A percentile compares a stretch with the other conserved stretches of the same genome.
Conservation (phyloP, 2,329 filamentous ascomycete species). For the Pseudogymnoascus sp. region DNA sequence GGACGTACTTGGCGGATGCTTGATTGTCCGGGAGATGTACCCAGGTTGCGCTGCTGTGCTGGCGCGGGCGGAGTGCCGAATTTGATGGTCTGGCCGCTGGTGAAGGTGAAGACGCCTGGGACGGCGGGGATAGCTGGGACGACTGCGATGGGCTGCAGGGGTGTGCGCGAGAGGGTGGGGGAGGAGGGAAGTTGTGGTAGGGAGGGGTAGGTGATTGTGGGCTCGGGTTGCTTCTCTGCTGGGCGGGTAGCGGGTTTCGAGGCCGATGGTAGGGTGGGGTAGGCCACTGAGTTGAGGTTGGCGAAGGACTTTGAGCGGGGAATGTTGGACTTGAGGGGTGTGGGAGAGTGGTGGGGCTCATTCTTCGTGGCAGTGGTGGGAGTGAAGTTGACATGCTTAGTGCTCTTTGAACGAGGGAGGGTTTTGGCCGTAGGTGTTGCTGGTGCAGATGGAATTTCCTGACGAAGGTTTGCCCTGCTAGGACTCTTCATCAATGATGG, state of each 20-base stretch:
- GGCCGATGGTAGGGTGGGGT: slow-evolving; percentile 29
- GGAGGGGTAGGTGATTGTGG: slow-evolving; percentile 25
- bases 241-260: slow-evolving; percentile 21
- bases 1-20: slow-evolving; percentile 54
- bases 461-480: slow-evolving; percentile 48
- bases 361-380: slow-evolving; percentile 48
- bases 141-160: slow-evolving; percentile 25
- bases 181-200: slow-evolving; percentile 19
- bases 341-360: slow-evolving; percentile 45
- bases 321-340: slow-evolving; percentile 46
- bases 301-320: slow-evolving; percentile 37
- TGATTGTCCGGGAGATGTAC: slow-evolving; percentile 50
- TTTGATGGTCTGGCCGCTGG: slow-evolving; percentile 57
- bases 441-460: slow-evolving; percentile 45
- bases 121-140: slow-evolving; percentile 19
- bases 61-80: slow-evolving; percentile 41
- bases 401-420: slow-evolving; percentile 44
- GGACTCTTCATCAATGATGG: slow-evolving; percentile 28
- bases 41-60: slow-evolving; percentile 41
- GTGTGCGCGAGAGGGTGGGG: slow-evolving; percentile 10
- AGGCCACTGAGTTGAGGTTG: slow-evolving; percentile 32
- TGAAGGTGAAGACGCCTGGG: slow-evolving; percentile 58
- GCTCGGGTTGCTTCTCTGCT: background rate
- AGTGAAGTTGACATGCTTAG: slow-evolving; percentile 76
- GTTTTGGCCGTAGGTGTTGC: slow-evolving; percentile 51